Conservation (phyloP, 2,329 filamentous ascomycete species). For the Fusarium sp. region DNA sequence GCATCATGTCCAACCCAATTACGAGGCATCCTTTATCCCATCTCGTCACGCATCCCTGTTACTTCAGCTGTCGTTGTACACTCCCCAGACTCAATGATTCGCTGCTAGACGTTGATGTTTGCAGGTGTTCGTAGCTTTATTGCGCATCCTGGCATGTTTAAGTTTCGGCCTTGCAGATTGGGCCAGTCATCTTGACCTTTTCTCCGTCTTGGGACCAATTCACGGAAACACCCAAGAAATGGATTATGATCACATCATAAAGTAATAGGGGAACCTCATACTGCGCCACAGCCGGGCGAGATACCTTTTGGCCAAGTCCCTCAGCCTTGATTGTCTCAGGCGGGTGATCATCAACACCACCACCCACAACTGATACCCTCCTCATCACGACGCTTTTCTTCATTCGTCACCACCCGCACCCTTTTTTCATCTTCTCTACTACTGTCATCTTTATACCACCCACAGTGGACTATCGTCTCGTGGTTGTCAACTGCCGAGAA, state of each 20-base stretch:
- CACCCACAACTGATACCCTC: constrained; percentile 32
- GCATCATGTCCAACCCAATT: constrained; percentile 24
- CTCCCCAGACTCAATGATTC: constrained; percentile 15
- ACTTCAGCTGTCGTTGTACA: constrained; percentile 16
- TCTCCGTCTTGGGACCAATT: constrained; percentile 22
- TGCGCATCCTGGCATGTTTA: constrained; percentile 18
- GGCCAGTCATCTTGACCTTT: constrained; percentile 12
- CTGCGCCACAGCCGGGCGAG: constrained; percentile 35
- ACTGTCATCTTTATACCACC: constrained; percentile 22
- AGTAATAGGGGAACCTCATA: constrained; percentile 9
- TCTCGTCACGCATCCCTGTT: constrained; percentile 28
- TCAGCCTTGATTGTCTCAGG: constrained; percentile 46
- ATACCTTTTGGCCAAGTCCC: constrained; percentile 28
- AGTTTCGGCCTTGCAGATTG: constrained; percentile 23
- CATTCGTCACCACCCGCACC: constrained; percentile 40
- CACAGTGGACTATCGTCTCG: constrained; percentile 16
- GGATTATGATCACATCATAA: constrained; percentile 17
- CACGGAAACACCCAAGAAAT: constrained; percentile 5
- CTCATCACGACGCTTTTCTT: constrained; percentile 35
- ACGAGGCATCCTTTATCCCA: constrained; percentile 7
- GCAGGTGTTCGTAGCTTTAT: constrained; percentile 34
- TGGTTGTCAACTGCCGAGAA: constrained; percentile 39
- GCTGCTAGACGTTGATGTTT: constrained; percentile 7
- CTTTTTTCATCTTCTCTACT: constrained; percentile 17
- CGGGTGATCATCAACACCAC: constrained; percentile 46